Conservation (phyloP, 1,284 basidiomycete genomes). For the Rhodotorula sp. region DNA sequence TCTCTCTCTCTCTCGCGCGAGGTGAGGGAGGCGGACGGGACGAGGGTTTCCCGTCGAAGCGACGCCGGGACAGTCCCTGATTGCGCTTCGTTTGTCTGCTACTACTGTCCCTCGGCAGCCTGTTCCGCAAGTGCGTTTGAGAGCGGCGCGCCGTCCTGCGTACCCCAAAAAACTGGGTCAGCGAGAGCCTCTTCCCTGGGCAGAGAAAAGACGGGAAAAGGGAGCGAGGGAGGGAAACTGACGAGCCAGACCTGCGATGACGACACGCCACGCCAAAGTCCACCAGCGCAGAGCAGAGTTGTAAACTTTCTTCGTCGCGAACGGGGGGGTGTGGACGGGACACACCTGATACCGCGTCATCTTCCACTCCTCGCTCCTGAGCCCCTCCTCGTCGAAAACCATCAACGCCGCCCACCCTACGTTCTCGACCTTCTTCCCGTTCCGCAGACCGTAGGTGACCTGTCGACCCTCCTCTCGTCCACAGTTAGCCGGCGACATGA, state of each 20-base stretch:
- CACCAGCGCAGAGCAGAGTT: too few relatives aligned
- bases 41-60: too few relatives aligned
- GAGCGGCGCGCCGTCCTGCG: conserved; percentile 29
- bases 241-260: conserved; percentile 23
- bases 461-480: too few relatives aligned
- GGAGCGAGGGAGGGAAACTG: too few relatives aligned
- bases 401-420: conserved; percentile 31
- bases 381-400: conserved; percentile 11
- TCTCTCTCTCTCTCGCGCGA: too few relatives aligned
- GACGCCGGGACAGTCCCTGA: too few relatives aligned
- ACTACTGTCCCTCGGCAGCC: background rate
- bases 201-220: background rate
- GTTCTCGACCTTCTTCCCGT: conserved; percentile 25
- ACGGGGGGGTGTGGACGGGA: too few relatives aligned
- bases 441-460: conserved; percentile 34
- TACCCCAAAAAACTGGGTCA: too few relatives aligned
- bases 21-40: too few relatives aligned
- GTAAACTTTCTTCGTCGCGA: too few relatives aligned
- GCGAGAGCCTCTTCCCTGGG: rapidly evolving
- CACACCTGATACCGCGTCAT: conserved; percentile 31
- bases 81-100: too few relatives aligned
- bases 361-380: conserved; percentile 2
- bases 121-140: conserved; percentile 19
- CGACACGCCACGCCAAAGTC: too few relatives aligned
- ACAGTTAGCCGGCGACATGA: background rate